Evolutionary conservation across 805 yeast genomes (phyloP).

Genomic region (Saccharomycopsis babjevae): DNA sequence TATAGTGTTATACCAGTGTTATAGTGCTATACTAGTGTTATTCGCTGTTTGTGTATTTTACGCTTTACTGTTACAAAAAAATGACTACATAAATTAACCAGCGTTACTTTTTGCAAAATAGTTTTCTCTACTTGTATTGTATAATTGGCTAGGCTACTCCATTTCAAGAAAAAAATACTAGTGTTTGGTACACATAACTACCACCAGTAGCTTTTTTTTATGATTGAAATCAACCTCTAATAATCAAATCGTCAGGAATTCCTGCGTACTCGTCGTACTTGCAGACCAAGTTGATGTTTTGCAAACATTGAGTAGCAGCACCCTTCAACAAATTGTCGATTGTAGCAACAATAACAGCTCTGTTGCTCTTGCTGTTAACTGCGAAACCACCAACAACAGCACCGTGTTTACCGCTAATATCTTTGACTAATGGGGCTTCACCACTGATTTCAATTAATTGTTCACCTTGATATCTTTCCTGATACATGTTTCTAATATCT

Average conservation of each 20-base stretch:
- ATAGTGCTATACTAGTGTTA: too few relatives aligned
- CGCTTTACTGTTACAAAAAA: too few relatives aligned
- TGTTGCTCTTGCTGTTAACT: constrained; percentile 74
- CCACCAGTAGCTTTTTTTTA: too few relatives aligned
- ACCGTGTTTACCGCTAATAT: constrained; percentile 89
- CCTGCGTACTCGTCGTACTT: constrained; percentile 94
- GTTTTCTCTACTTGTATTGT: too few relatives aligned
- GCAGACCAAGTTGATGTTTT: constrained; percentile 83
- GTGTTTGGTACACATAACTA: too few relatives aligned
- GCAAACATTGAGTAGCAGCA: constrained; percentile 97
- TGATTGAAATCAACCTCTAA: constrained; percentile 29
- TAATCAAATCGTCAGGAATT: constrained; percentile 63
- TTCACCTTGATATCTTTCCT: constrained; percentile 81
- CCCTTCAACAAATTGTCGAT: constrained; percentile 95
- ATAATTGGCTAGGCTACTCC: too few relatives aligned
- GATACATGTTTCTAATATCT: constrained; percentile 76
- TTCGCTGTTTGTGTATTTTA: too few relatives aligned
- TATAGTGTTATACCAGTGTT: too few relatives aligned
- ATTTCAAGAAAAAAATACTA: too few relatives aligned
- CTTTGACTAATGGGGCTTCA: constrained; percentile 88
- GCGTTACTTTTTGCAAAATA: too few relatives aligned
- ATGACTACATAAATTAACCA: too few relatives aligned
- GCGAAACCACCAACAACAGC: constrained; percentile 94
- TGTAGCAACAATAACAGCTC: constrained; percentile 91
- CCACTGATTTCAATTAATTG: constrained; percentile 76